Percentiles rank a stretch among this genome's conserved stretches.
phyloP scores from a whole-genome alignment of 495 filamentous ascomycete species.

The Talaromyces adpressus region DNA sequence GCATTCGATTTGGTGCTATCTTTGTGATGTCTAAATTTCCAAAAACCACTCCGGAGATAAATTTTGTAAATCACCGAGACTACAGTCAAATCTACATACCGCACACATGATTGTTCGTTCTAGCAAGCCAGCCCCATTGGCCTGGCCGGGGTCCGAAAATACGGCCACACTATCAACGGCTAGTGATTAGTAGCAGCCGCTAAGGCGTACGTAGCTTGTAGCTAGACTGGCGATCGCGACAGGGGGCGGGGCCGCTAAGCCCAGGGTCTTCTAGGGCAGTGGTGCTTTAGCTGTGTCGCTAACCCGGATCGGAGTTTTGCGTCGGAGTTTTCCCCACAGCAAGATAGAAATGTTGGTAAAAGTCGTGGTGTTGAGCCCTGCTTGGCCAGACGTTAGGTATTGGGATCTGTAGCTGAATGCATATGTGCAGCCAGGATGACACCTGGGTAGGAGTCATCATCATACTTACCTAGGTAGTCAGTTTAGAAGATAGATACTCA shows the following conservation, averaged over 20 bases:
- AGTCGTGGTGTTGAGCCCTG: not conserved
- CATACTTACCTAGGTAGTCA: too few relatives aligned
- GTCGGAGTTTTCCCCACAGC: not conserved
- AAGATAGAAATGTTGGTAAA: too few relatives aligned
- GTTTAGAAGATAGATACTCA: too few relatives aligned
- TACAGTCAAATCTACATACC: too few relatives aligned
- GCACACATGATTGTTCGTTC: not conserved
- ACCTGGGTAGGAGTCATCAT: too few relatives aligned
- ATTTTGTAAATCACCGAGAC: too few relatives aligned
- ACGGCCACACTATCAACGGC: not conserved
- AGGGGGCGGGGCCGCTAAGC: not conserved
- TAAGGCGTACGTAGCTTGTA: not conserved
- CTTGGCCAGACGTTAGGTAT: not conserved
- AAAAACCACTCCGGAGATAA: too few relatives aligned
- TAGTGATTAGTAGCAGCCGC: not conserved
- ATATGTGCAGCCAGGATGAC: too few relatives aligned
- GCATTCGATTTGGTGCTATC: too few relatives aligned
- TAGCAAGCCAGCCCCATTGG: not conserved
- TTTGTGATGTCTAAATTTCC: too few relatives aligned
- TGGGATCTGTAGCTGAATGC: too few relatives aligned
- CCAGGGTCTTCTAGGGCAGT: not conserved
- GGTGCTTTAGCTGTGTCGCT: not conserved
- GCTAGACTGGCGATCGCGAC: not conserved
- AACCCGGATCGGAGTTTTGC: not conserved
- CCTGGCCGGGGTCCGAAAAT: not conserved